Conservation (phyloP, 192 early-diverging fungal species). For the Coemansia sp. region DNA sequence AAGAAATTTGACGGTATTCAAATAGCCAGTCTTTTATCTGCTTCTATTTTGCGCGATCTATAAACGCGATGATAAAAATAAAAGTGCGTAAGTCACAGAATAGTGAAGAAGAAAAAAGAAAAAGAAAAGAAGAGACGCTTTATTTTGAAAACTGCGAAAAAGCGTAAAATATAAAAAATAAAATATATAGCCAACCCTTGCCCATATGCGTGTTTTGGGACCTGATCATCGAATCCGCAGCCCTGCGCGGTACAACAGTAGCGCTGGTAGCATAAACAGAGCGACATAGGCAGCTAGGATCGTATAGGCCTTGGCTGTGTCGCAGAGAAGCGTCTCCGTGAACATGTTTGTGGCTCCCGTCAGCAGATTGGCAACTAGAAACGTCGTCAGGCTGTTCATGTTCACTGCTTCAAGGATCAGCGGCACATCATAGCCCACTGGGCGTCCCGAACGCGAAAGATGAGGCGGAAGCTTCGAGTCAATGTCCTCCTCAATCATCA, state of each 20-base stretch:
- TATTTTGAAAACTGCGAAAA: too few species aligned
- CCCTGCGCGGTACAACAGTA: constrained; percentile 21
- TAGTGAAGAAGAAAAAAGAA: too few species aligned
- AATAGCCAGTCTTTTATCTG: too few species aligned
- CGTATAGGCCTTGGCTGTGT: constrained; percentile 32
- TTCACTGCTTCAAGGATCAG: constrained; percentile 68
- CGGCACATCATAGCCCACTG: constrained; percentile 54
- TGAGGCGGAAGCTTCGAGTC: constrained; percentile 51
- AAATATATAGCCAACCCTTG: background rate
- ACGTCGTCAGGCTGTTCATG: constrained; percentile 75
- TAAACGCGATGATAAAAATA: background rate
- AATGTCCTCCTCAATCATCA: constrained; percentile 60
- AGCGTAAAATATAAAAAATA: constrained; percentile 1
- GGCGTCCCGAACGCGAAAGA: constrained; percentile 36
- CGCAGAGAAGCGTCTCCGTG: constrained; percentile 71
- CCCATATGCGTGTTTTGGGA: constrained; percentile 7
- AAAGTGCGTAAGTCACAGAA: too few species aligned
- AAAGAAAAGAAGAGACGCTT: too few species aligned
- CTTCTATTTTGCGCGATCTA: too few species aligned
- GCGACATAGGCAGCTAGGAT: constrained; percentile 59
- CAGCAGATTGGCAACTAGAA: constrained; percentile 84
- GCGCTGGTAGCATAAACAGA: constrained; percentile 47
- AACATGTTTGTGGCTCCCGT: constrained; percentile 84
- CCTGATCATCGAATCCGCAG: constrained; percentile 26
- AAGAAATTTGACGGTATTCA: background rate